Conservation (phyloP, 495 filamentous ascomycete species). For the Penicillium waksmanii region DNA sequence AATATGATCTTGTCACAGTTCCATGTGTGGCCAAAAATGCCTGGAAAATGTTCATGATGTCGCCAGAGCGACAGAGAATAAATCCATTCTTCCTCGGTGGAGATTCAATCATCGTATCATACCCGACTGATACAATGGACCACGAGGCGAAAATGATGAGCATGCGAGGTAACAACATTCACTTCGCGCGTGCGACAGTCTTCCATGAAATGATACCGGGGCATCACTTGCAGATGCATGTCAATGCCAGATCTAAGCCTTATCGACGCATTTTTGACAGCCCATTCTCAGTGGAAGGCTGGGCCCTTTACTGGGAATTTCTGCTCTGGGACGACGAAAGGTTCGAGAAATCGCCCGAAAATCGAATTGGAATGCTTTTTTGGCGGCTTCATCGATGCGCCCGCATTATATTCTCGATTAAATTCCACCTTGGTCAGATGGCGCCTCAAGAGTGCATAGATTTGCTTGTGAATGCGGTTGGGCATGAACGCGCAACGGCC, state of each 20-base stretch:
- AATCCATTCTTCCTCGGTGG: slow-evolving; percentile 60
- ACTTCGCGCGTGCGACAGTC: slow-evolving; percentile 54
- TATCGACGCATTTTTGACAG: slow-evolving; percentile 54
- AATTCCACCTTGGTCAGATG: slow-evolving; percentile 54
- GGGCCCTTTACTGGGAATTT: slow-evolving; percentile 60
- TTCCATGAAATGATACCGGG: slow-evolving; percentile 61
- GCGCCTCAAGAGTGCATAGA: slow-evolving; percentile 53
- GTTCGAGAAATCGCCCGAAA: slow-evolving; percentile 47
- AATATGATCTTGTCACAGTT: slow-evolving; percentile 54
- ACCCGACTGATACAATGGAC: slow-evolving; percentile 50
- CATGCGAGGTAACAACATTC: slow-evolving; percentile 56
- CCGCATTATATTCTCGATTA: slow-evolving; percentile 55
- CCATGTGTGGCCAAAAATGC: slow-evolving; percentile 51
- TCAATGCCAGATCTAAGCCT: slow-evolving; percentile 42
- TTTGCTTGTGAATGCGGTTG: slow-evolving; percentile 39
- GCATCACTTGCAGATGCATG: slow-evolving; percentile 53
- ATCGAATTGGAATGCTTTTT: slow-evolving; percentile 54
- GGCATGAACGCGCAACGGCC: slow-evolving; percentile 58
- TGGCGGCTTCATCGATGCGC: slow-evolving; percentile 57
- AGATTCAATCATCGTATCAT: slow-evolving; percentile 49
- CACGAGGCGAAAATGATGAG: slow-evolving; percentile 56
- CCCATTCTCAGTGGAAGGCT: slow-evolving; percentile 58
- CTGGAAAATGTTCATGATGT: slow-evolving; percentile 57
- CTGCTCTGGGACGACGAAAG: slow-evolving; percentile 39
- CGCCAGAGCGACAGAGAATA: slow-evolving; percentile 48